Base-by-base conservation (phyloP, 768 basidiomycete species). In the Porpolomopsis calyptriformis region DNA sequence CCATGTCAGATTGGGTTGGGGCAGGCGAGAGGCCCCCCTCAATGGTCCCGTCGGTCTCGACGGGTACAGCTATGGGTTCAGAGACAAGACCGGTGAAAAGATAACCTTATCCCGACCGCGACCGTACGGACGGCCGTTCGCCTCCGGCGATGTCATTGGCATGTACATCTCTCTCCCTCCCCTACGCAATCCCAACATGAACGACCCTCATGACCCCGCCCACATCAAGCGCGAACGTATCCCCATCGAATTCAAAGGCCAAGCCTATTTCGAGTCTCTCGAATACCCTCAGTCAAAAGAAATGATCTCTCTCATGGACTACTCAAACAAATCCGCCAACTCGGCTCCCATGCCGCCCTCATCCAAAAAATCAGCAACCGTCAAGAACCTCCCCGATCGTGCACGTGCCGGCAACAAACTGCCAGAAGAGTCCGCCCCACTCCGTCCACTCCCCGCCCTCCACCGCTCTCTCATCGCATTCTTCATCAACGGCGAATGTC, bases 221-320 rank as follows among this genome's bases (percentile, higher is more conserved):
- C 82, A 82, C 52, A 64, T 96, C 51, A 78, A 81, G 52, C 80
- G 96, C 45, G 87, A 91, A 57, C 86, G 96, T 46, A 86, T 94
- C 49, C 79, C 93, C 3, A 93, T 99, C 58, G 85, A 87, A 49
- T 87, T 90, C 65, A 96, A 94, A 64, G 88, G 88, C n/a, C 92
- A 94, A 63, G 85, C 90, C 52, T 92, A 93, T 60, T 97, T 97
- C 61, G 96, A 99, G 67, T 81, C 81, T 49, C 69, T 88, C 50
- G 94, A 98, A 61, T 97, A 96, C 60, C 64, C 80, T 8, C 78
- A 81, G 48, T 78, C 74, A 23, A 96, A 93, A 61, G 96, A 99
- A 66, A 98, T 98, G 96, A 69, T 75, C 10, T 70, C 81, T 29
- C 77, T 98, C 50, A 79, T 93, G 73, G 89, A 92, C 52, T 80